Conservation (phyloP, 192 early-diverging fungal genomes). For the Coemansia aciculifera region DNA sequence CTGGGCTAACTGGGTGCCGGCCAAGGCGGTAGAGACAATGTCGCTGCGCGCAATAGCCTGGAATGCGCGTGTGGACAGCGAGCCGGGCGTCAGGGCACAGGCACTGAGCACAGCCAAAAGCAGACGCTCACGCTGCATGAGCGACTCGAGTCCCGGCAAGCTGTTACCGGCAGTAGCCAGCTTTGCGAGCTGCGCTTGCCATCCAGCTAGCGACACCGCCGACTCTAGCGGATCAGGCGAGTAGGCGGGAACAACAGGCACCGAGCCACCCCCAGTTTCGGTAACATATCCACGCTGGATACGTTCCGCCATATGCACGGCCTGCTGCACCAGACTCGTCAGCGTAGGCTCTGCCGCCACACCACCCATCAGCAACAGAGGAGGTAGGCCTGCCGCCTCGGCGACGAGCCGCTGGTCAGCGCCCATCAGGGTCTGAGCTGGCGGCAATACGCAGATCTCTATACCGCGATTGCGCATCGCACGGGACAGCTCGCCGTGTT, state of each 20-base stretch:
- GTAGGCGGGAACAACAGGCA: not conserved
- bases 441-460: slow-evolving; percentile 68
- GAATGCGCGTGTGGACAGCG: slow-evolving; percentile 7
- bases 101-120: slow-evolving; percentile 33
- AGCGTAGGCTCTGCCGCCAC: slow-evolving; percentile 9
- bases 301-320: slow-evolving; percentile 38
- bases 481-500: slow-evolving; percentile 88
- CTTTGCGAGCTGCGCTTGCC: slow-evolving; percentile 30
- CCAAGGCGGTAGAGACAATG: not conserved
- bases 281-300: slow-evolving; percentile 37
- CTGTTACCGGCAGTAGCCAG: not conserved
- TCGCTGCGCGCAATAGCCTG: not conserved
- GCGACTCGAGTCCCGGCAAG: not conserved
- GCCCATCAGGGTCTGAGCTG: not conserved
- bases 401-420: slow-evolving; percentile 24
- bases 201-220: slow-evolving; percentile 15
- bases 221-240: slow-evolving; percentile 21
- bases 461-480: slow-evolving; percentile 98
- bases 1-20: slow-evolving; percentile 3
- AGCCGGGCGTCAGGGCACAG: slow-evolving; percentile 3
- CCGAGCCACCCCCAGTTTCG: not conserved
- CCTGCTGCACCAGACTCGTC: slow-evolving; percentile 28
- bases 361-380: not conserved
- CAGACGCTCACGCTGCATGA: slow-evolving; percentile 17
- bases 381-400: slow-evolving; percentile 16